phyloP scores from a whole-genome alignment of 108 stramenopile species.

The Cyclotella atomus region DNA sequence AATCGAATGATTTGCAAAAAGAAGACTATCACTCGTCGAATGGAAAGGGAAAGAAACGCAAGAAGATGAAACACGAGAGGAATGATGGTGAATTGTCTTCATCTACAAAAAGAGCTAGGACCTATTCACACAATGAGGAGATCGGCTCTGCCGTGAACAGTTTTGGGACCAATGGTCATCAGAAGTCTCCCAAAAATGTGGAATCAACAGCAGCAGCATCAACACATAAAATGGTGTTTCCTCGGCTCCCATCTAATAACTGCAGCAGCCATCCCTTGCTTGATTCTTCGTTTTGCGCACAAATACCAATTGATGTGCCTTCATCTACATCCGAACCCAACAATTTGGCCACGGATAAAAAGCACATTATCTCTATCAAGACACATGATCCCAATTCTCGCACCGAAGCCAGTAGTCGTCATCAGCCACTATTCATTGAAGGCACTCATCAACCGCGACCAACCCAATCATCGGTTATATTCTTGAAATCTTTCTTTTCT shows the following conservation, averaged over 20 bases:
- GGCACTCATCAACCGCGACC: slow-evolving; percentile 35
- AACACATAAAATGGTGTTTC: slow-evolving; percentile 11
- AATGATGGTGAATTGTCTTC: background rate
- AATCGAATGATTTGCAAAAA: background rate
- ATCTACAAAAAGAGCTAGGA: background rate
- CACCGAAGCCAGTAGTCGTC: background rate
- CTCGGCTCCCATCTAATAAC: slow-evolving; percentile 26
- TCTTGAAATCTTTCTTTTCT: slow-evolving; percentile 31
- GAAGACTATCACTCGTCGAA: background rate
- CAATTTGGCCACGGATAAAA: background rate
- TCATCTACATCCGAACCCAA: background rate
- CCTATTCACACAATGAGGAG: background rate
- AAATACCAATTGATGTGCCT: background rate
- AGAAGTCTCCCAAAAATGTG: background rate
- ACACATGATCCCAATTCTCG: background rate
- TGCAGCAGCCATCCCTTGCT: background rate
- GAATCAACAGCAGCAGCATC: background rate
- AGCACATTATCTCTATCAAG: background rate
- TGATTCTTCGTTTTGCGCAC: slow-evolving; percentile 3
- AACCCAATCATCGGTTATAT: slow-evolving; percentile 38
- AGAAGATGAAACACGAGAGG: background rate
- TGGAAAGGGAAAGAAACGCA: background rate
- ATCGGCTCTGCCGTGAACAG: background rate
- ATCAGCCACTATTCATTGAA: slow-evolving; percentile 32
- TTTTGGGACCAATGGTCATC: background rate